Conservation (phyloP, 139 green algal species). For the Haematococcus sp. region DNA sequence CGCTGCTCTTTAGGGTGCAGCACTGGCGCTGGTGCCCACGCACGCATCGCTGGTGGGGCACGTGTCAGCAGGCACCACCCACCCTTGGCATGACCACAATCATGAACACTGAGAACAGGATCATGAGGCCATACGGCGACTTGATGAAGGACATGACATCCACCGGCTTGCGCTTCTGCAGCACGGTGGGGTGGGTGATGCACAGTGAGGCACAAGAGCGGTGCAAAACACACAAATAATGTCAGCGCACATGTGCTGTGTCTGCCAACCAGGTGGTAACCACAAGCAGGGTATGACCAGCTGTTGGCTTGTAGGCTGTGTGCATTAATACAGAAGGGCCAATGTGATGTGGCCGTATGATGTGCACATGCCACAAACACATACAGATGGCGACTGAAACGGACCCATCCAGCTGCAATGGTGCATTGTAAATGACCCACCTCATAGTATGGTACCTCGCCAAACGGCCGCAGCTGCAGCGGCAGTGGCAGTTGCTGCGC, state of each 20-base stretch:
- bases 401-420: too few relatives aligned
- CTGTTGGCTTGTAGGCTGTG: too few relatives aligned
- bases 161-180: constrained; percentile 51
- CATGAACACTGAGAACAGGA: constrained; percentile 47
- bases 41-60: neutral
- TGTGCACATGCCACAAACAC: too few relatives aligned
- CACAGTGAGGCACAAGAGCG: neutral
- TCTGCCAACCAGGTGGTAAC: neutral
- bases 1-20: too few relatives aligned
- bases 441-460: constrained; percentile 3
- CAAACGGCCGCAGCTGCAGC: neutral
- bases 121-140: constrained; percentile 60
- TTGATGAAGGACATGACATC: constrained; percentile 56
- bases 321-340: too few relatives aligned
- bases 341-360: too few relatives aligned
- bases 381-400: too few relatives aligned
- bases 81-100: constrained; percentile 59
- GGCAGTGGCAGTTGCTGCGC: neutral
- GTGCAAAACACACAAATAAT: neutral
- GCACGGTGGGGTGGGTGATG: neutral
- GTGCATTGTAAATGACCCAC: neutral
- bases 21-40: neutral
- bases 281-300: neutral
- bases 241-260: neutral
- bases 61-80: too few relatives aligned